phyloP scores from a whole-genome alignment of 2,329 filamentous ascomycete genomes.

The Trichoderma guizhouense region DNA sequence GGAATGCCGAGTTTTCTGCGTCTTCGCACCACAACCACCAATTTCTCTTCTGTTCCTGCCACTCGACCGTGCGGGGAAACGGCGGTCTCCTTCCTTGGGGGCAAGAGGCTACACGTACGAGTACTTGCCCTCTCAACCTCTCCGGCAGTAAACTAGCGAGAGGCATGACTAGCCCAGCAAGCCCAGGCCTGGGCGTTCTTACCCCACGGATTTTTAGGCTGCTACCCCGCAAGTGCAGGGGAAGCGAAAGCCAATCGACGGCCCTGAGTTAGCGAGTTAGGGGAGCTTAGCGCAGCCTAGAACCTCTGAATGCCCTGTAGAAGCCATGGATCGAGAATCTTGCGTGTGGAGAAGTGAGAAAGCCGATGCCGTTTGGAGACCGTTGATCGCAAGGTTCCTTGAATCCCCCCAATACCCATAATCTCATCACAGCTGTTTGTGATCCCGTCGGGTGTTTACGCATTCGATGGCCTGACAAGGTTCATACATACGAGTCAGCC shows the following conservation, averaged over 20 bases:
- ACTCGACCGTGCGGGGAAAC: conserved; percentile 1
- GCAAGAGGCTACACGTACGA: background rate
- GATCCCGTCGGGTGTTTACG: background rate
- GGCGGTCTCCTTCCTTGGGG: background rate
- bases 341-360: background rate
- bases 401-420: background rate
- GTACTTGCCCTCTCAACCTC: background rate
- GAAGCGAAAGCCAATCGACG: background rate
- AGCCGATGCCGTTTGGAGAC: background rate
- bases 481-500: background rate
- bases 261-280: background rate
- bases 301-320: background rate
- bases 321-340: background rate
- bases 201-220: background rate
- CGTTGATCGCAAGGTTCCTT: background rate
- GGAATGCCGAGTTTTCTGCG: background rate
- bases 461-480: background rate
- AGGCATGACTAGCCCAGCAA: background rate
- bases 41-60: background rate
- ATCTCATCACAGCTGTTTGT: background rate
- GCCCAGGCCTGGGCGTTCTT: background rate
- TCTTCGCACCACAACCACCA: background rate
- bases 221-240: conserved; percentile 15
- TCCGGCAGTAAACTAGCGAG: background rate
- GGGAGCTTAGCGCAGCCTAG: background rate